phyloP scores from a whole-genome alignment of 768 basidiomycete species.

The Suillus plorans region DNA sequence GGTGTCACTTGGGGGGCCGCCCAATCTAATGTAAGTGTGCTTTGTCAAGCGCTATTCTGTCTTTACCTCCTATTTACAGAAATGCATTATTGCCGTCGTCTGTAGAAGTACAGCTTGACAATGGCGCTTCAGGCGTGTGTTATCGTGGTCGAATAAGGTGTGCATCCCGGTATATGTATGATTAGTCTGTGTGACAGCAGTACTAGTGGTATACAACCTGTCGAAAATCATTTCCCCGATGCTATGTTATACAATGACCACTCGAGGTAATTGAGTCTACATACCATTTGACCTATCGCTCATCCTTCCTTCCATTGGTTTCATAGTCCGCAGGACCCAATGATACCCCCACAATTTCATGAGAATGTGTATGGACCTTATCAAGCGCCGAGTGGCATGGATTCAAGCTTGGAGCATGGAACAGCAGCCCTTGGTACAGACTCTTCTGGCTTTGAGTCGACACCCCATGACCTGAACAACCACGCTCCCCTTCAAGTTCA shows the following conservation, averaged over 20 bases:
- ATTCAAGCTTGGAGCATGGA: not conserved
- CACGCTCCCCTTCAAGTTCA: not conserved
- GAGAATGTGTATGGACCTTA: not conserved
- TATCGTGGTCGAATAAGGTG: not conserved
- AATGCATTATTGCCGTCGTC: not conserved
- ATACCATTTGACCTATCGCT: not conserved
- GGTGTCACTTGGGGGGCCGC: fast-evolving
- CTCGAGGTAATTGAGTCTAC: not conserved
- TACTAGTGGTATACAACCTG: not conserved
- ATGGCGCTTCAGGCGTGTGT: not conserved
- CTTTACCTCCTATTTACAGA: not conserved
- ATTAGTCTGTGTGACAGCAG: not conserved
- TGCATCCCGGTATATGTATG: not conserved
- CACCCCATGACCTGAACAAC: not conserved
- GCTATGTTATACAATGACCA: not conserved
- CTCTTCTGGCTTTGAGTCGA: not conserved
- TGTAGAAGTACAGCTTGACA: not conserved
- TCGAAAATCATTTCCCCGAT: not conserved
- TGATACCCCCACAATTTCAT: not conserved
- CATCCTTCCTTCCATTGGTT: not conserved
- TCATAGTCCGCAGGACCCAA: not conserved
- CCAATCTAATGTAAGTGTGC: not conserved
- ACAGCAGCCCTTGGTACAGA: not conserved
- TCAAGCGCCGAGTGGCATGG: not conserved
- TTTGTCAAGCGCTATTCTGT: not conserved